Conservation (phyloP, 345 rosid genomes). For the Citrus cavaleriei region DNA sequence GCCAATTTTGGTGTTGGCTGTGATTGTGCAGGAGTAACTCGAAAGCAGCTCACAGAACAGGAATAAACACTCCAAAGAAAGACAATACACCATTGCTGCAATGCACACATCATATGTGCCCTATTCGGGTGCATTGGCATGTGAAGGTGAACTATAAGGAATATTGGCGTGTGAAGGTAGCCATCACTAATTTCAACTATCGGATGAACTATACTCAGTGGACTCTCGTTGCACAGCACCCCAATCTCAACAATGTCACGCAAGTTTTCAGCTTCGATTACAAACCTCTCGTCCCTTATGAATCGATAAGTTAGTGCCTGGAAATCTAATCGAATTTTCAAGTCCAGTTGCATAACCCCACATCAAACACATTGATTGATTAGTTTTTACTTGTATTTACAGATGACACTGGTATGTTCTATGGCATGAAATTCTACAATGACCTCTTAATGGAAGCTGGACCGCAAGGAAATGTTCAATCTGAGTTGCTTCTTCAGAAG, state of each 20-base stretch:
- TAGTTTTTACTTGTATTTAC: conserved; percentile 18
- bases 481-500: conserved; percentile 49
- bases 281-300: conserved; percentile 50
- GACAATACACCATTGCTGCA: conserved; percentile 53
- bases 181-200: conserved; percentile 59
- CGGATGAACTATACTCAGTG: conserved; percentile 56
- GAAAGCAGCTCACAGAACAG: conserved; percentile 35
- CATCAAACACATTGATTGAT: not conserved
- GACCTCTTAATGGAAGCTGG: conserved; percentile 59
- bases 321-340: not conserved
- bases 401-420: conserved; percentile 62
- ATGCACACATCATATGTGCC: conserved; percentile 72
- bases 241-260: conserved; percentile 58
- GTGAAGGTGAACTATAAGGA: conserved; percentile 57
- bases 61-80: conserved; percentile 52
- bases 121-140: conserved; percentile 61
- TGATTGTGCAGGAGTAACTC: conserved; percentile 46
- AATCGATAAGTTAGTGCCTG: conserved; percentile 45
- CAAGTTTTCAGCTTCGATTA: conserved; percentile 60
- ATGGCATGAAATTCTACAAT: conserved; percentile 51
- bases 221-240: conserved; percentile 66
- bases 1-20: not conserved
- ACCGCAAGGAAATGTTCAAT: conserved; percentile 53
- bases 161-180: conserved; percentile 61
- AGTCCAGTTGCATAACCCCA: not conserved